Conservation (phyloP, 2,329 filamentous ascomycete genomes). For the Fusarium mangiferae region DNA sequence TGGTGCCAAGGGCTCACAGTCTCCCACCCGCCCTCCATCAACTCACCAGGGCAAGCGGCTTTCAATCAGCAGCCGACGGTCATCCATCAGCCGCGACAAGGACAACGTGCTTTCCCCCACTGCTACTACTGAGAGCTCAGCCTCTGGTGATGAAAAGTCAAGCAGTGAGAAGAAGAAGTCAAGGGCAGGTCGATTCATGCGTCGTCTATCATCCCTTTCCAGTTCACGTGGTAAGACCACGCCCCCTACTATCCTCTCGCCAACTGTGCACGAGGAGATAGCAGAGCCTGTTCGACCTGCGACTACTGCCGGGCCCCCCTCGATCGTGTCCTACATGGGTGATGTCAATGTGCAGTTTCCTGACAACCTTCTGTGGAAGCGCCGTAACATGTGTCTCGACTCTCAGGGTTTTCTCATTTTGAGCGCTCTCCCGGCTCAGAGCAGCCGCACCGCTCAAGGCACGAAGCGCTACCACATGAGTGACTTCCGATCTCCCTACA, state of each 20-base stretch:
- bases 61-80: slow-evolving; percentile 72
- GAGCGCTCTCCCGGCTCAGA: slow-evolving; percentile 68
- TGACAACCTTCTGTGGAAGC: slow-evolving; percentile 95
- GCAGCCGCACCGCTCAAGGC: slow-evolving; percentile 56
- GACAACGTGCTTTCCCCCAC: slow-evolving; percentile 53
- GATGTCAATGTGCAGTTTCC: slow-evolving; percentile 98
- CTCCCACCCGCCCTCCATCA: slow-evolving; percentile 60
- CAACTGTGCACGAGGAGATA: slow-evolving; percentile 62
- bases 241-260: slow-evolving; percentile 57
- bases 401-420: slow-evolving; percentile 85
- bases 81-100: slow-evolving; percentile 60
- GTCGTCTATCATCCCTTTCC: slow-evolving; percentile 66
- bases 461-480: slow-evolving; percentile 85
- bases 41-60: slow-evolving; percentile 61
- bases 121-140: slow-evolving; percentile 56
- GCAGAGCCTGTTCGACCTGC: slow-evolving; percentile 41
- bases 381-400: slow-evolving; percentile 87
- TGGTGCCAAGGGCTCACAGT: slow-evolving; percentile 49
- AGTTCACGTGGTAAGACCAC: slow-evolving; percentile 57
- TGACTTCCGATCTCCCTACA: slow-evolving; percentile 82
- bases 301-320: slow-evolving; percentile 48
- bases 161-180: slow-evolving; percentile 60
- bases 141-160: slow-evolving; percentile 60
- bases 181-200: slow-evolving; percentile 67
- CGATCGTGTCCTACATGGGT: slow-evolving; percentile 75